phyloP scores from a whole-genome alignment of 441 rosid genomes.

The Flueggea neowawraea region DNA sequence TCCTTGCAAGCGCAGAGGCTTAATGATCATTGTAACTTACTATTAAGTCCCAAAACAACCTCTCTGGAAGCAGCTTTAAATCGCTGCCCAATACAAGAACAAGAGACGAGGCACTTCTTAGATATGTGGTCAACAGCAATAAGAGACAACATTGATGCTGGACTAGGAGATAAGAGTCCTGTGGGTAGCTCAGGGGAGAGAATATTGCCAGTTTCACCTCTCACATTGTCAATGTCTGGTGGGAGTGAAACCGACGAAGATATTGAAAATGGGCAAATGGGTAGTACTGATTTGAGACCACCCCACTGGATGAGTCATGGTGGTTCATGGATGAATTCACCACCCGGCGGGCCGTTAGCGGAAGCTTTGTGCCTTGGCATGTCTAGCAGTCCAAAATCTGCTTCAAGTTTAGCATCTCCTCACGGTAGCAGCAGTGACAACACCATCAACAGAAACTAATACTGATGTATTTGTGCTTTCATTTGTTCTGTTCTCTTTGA shows the following conservation, averaged over 20 bases:
- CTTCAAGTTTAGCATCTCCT: slow-evolving; percentile 17
- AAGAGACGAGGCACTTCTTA: slow-evolving; percentile 60
- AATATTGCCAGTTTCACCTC: slow-evolving; percentile 35
- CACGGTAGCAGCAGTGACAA: neutral
- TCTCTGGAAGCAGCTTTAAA: slow-evolving; percentile 28
- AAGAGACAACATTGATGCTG: slow-evolving; percentile 7
- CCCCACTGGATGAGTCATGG: slow-evolving; percentile 40
- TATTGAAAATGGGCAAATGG: slow-evolving; percentile 28
- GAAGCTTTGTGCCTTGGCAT: slow-evolving; percentile 75
- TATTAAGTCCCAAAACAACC: slow-evolving; percentile 33
- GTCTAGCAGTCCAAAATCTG: slow-evolving; percentile 28
- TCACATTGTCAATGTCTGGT: slow-evolving; percentile 63
- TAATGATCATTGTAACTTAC: slow-evolving; percentile 25
- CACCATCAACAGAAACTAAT: neutral
- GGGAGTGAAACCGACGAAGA: slow-evolving; percentile 26
- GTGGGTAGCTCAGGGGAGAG: slow-evolving; percentile 25
- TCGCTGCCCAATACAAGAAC: slow-evolving; percentile 36
- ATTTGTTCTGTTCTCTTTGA: neutral
- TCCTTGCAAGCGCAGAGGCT: slow-evolving; percentile 27
- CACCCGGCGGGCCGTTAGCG: slow-evolving; percentile 72
- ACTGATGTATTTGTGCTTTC: no score
- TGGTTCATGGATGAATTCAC: slow-evolving; percentile 50
- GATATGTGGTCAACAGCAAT: slow-evolving; percentile 48
- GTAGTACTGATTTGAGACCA: slow-evolving; percentile 23
- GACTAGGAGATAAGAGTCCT: neutral